Evolutionary conservation across 352 stramenopile species (phyloP).

Genomic region (Phytopythium delawarense): DNA sequence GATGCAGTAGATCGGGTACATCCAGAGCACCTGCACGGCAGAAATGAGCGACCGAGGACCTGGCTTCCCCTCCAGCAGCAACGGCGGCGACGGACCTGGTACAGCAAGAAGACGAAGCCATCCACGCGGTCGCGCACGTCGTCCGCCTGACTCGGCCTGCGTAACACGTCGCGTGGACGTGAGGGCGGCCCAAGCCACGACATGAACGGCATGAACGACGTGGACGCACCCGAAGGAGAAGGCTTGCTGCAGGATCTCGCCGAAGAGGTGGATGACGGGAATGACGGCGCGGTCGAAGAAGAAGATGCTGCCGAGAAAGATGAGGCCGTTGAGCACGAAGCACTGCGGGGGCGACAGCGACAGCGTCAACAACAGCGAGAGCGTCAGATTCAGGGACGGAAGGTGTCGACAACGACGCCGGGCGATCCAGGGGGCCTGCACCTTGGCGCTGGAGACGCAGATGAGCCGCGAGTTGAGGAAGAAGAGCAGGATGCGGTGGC

Average conservation of each 20-base stretch:
- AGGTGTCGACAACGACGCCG: not conserved
- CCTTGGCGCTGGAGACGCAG: constrained; percentile 81
- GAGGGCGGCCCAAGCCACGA: too few species aligned
- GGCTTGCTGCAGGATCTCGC: constrained; percentile 67
- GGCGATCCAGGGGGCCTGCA: constrained; percentile 5
- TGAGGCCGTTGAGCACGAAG: constrained; percentile 87
- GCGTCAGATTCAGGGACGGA: not conserved
- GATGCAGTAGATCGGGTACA: constrained; percentile 91
- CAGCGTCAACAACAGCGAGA: not conserved
- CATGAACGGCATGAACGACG: too few species aligned
- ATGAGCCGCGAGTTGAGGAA: constrained; percentile 84
- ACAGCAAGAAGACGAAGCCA: constrained; percentile 83
- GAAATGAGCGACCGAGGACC: too few species aligned
- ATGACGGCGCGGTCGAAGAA: constrained; percentile 86
- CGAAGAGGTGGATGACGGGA: constrained; percentile 85
- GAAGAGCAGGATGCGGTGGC: constrained; percentile 84
- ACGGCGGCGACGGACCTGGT: constrained; percentile 37
- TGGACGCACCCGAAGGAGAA: constrained; percentile 53
- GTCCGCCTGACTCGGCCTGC: constrained; percentile 49
- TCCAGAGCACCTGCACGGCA: constrained; percentile 63
- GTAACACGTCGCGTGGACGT: too few species aligned
- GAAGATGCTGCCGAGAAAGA: constrained; percentile 88
- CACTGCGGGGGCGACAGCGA: constrained; percentile 28
- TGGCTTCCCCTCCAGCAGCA: too few species aligned
- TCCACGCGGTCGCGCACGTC: constrained; percentile 76